Conservation (phyloP, 2,329 filamentous ascomycete genomes). For the Calonectria montana region DNA sequence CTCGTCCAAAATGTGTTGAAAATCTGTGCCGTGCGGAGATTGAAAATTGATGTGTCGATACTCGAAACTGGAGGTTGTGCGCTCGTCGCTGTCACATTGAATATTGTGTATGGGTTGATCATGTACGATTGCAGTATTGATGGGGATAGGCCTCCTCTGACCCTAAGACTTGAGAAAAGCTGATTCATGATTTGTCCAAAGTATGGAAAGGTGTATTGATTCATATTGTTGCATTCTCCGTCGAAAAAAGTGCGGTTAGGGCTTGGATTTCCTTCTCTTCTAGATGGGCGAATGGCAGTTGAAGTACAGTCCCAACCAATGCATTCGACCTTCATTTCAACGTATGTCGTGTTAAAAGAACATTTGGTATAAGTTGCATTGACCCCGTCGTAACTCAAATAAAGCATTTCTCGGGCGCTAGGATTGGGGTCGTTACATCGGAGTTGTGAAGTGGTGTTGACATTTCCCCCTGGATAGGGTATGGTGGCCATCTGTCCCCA, state of each 20-base stretch:
- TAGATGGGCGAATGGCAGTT: slow-evolving; percentile 3
- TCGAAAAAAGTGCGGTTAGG: slow-evolving; percentile 16
- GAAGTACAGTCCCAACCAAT: slow-evolving; percentile 10
- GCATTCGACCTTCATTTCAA: slow-evolving; percentile 10
- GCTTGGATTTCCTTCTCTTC: background rate
- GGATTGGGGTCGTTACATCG: slow-evolving; percentile 1
- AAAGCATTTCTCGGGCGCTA: background rate
- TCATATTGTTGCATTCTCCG: background rate
- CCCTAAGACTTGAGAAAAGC: background rate
- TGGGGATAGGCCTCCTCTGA: no score
- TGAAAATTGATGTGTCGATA: no score
- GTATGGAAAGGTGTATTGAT: background rate
- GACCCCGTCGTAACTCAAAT: background rate
- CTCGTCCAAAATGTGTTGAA: no score
- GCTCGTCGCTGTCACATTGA: no score
- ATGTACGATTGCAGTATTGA: no score
- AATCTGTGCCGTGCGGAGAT: no score
- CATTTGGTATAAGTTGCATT: slow-evolving; percentile 1
- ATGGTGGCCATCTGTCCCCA: background rate
- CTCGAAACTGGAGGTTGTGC: no score
- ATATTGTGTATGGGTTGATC: no score
- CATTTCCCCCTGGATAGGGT: background rate
- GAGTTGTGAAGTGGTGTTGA: background rate
- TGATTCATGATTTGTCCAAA: background rate
- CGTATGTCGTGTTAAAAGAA: background rate